Evolutionary conservation across 129 eudicot species (phyloP).

Genomic region (Silybum marianum): DNA sequence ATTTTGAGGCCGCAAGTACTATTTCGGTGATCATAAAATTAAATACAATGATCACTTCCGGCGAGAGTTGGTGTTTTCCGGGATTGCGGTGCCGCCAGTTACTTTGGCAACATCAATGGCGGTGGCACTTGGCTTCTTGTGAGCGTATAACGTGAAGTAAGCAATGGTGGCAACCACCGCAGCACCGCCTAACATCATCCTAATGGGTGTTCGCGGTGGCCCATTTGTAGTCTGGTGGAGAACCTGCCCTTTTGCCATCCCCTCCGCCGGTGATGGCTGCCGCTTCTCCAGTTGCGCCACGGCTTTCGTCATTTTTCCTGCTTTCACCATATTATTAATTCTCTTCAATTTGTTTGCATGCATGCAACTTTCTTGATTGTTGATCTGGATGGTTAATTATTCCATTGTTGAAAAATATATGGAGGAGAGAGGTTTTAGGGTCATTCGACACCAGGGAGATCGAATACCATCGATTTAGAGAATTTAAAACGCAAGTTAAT

Average conservation of each 20-base stretch:
- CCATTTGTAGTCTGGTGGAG: slow-evolving; percentile 52
- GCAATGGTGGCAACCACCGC: slow-evolving; percentile 35
- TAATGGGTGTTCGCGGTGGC: slow-evolving; percentile 35
- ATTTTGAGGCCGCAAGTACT: no score
- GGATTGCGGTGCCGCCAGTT: slow-evolving; percentile 31
- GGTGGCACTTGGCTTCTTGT: slow-evolving; percentile 59
- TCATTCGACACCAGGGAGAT: neutral
- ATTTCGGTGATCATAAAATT: neutral
- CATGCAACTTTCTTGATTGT: neutral
- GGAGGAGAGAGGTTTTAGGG: neutral
- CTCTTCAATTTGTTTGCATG: no score
- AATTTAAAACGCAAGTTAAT: neutral
- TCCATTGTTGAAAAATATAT: neutral
- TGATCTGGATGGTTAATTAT: neutral
- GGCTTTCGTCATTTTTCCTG: neutral
- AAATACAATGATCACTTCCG: slow-evolving; percentile 14
- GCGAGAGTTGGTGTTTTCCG: slow-evolving; percentile 46
- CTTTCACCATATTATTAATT: neutral
- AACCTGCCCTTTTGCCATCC: slow-evolving; percentile 33
- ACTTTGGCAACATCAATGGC: slow-evolving; percentile 68
- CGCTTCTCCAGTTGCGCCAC: neutral
- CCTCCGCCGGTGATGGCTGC: no score
- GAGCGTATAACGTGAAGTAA: slow-evolving; percentile 50
- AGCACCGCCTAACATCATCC: slow-evolving; percentile 49
- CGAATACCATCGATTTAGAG: neutral